Base-by-base conservation (phyloP, 352 stramenopile species). In the Pythium volutum region DNA sequence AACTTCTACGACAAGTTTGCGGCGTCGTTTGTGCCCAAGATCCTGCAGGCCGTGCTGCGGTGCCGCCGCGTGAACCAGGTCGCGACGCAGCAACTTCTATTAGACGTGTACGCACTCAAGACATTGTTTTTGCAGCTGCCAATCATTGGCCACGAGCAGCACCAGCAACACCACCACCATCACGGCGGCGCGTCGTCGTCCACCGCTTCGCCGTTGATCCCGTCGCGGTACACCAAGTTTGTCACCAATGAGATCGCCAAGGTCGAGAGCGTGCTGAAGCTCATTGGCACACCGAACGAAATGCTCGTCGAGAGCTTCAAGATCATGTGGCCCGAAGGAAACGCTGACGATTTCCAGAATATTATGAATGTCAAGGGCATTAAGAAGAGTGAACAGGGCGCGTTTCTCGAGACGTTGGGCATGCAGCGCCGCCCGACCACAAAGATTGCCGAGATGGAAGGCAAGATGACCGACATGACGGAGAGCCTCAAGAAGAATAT, bases 1-100 rank as follows among this genome's bases (percentile, higher is more conserved):
- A 98, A 95, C 69, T 98, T 99, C 74, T 99, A 96, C 74, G 97
- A 99, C 79, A 98, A 98, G 64, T 98, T 99, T 65, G 94, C 93
- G 0, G 79, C 88, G 16, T 71, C 81, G 5, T 98, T 98, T 70
- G 83, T 98, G 36, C 84, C 84, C 15, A 89, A 89, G 54, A 97
- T 96, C 62, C 79, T 97, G 55, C 75, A 95, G 46, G 74, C 77
- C 2, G 75, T 98, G 14, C 81, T 97, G 50, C 91, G 90, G 66
- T 89, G 89, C 61, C 97, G 97, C 52, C 87, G 91, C 47, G 95
- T 99, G 38, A 98, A 95, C 67, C 93, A 99, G 42, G 91, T 97
- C 33, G 96, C 87, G 26, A 98, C 97, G n/a, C 97, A 99, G 70
- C 97, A 99, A 66, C 70, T 99, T 12, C 71, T 99, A n/a, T 76